Evolutionary conservation across 768 basidiomycete species (phyloP).

Genomic region (Lentinula detonsa): DNA sequence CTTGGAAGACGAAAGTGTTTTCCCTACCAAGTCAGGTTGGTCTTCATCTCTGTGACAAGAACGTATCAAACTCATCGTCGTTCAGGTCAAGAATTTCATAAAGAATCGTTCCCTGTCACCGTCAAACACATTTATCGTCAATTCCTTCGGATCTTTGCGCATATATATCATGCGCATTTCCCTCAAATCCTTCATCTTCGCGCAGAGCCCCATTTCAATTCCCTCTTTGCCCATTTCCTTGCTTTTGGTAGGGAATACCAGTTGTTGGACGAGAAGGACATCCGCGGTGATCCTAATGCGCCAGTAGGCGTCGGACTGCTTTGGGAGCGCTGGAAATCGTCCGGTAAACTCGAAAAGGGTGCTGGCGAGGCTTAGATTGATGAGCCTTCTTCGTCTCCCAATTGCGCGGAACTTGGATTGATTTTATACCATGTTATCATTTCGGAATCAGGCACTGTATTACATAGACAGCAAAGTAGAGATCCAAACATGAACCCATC

Average conservation of each 20-base stretch:
- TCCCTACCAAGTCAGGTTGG: slow-evolving; percentile 93
- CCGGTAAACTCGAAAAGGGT: slow-evolving; percentile 43
- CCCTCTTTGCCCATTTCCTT: slow-evolving; percentile 95
- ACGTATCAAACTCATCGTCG: background rate
- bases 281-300: slow-evolving; percentile 59
- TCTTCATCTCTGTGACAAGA: slow-evolving; percentile 3
- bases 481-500: background rate
- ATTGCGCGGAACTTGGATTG: background rate
- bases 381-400: background rate
- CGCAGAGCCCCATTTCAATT: slow-evolving; percentile 93
- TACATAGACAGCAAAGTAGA: background rate
- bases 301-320: slow-evolving; percentile 71
- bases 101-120: slow-evolving; percentile 77
- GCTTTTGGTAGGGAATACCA: slow-evolving; percentile 93
- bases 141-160: slow-evolving; percentile 93
- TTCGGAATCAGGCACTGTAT: background rate
- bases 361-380: background rate
- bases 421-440: background rate
- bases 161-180: slow-evolving; percentile 96
- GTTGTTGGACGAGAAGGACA: slow-evolving; percentile 81
- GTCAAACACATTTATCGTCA: slow-evolving; percentile 94
- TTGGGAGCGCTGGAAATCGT: slow-evolving; percentile 88
- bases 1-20: slow-evolving; percentile 88
- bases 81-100: slow-evolving; percentile 78
- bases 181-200: slow-evolving; percentile 86